Evolutionary conservation across 1,139 yeast species (phyloP).

Genomic region (Geotrichum bryndzae): DNA sequence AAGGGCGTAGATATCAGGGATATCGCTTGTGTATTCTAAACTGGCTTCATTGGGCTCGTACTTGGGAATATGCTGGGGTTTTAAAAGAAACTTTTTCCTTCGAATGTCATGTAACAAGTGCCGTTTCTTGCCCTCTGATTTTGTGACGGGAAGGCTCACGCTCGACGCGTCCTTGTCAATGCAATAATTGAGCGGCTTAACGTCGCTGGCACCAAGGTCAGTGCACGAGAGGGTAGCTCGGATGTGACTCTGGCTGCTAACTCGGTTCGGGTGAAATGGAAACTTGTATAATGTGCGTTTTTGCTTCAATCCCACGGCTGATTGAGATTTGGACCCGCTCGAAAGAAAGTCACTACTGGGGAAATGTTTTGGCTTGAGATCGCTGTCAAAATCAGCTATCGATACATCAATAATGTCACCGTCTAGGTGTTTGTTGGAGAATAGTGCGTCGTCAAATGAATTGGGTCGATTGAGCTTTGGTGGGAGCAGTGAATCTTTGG

Average conservation of each 20-base stretch:
- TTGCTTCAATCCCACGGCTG: neutral
- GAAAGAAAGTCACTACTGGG: neutral
- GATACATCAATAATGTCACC: neutral
- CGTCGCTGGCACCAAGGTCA: neutral
- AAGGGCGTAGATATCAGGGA: conserved; percentile 74
- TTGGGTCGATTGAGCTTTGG: neutral
- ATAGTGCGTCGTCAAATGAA: neutral
- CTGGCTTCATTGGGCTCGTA: conserved; percentile 31
- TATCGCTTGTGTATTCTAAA: conserved; percentile 61
- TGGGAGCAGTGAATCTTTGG: neutral
- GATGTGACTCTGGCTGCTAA: neutral
- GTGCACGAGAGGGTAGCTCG: neutral
- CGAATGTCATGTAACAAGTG: neutral
- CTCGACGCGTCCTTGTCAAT: neutral
- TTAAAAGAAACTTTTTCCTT: conserved; percentile 7
- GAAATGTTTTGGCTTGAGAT: neutral
- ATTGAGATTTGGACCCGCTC: neutral
- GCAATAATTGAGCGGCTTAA: neutral
- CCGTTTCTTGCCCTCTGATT: neutral
- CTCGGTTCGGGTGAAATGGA: neutral
- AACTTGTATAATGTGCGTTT: neutral
- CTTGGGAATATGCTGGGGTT: conserved; percentile 1
- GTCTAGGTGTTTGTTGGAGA: neutral
- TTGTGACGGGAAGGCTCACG: neutral
- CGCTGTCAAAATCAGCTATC: neutral